Percentiles rank a stretch among this genome's conserved stretches.
These are phyloP conservation scores for Podaxis sp. DNA, from an alignment of 768 basidiomycete genomes.

Conservation along the genomic window DNA sequence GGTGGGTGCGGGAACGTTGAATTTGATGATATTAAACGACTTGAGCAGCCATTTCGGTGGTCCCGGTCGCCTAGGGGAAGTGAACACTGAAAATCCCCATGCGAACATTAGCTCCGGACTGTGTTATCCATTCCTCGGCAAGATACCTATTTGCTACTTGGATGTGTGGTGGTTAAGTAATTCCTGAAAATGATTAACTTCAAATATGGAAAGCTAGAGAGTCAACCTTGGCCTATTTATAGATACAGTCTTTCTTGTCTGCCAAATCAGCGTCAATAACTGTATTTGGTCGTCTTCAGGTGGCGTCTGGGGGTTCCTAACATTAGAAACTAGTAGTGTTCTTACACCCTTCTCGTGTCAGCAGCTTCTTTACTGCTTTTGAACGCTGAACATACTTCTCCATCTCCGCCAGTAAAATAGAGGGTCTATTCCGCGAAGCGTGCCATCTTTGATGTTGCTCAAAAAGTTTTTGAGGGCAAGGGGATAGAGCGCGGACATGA, in stretches of 20 bases:
- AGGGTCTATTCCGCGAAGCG: conserved; percentile 9
- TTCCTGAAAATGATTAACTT: conserved; percentile 3
- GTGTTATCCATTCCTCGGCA: not conserved
- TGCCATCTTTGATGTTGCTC: conserved; percentile 1
- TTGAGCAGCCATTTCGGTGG: not conserved
- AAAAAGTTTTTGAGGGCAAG: not conserved
- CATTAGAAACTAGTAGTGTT: conserved; percentile 1
- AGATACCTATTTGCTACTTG: not conserved
- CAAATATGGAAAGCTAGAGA: conserved; percentile 3
- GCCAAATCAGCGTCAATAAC: not conserved
- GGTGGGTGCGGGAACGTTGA: not conserved
- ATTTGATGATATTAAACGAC: not conserved
- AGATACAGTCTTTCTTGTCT: not conserved
- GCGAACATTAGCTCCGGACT: not conserved
- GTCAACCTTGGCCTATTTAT: conserved; percentile 7
- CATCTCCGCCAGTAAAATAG: not conserved
- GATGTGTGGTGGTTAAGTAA: not conserved
- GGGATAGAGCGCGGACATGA: conserved; percentile 8
- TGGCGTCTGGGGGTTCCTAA: conserved; percentile 7
- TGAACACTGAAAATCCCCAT: not conserved
- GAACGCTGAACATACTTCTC: not conserved
- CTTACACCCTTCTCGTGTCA: not conserved
- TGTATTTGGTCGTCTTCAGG: not conserved
- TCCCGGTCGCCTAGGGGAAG: not conserved
- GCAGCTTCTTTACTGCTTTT: conserved; percentile 4